Percentiles rank a stretch among this genome's conserved stretches.
Conservation (phyloP, 441 rosid genomes). For the Adansonia madagascariensis region DNA sequence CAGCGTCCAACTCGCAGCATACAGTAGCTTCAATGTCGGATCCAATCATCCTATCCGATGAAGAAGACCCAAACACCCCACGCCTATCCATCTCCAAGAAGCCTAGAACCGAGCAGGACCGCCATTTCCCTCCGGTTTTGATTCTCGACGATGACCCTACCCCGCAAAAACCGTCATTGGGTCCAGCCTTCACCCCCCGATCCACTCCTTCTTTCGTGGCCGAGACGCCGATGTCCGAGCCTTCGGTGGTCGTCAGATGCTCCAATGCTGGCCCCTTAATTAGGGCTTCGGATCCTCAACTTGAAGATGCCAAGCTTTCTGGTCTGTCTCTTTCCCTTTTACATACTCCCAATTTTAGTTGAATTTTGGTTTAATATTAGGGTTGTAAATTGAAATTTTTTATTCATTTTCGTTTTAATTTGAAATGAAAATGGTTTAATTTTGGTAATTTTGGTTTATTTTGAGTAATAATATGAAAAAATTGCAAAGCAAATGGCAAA, state of each 20-base stretch:
- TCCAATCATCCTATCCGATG: constrained; percentile 75
- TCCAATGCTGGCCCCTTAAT: constrained; percentile 30
- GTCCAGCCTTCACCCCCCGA: constrained; percentile 30
- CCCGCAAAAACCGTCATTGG: constrained; percentile 48
- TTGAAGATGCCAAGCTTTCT: constrained; percentile 33
- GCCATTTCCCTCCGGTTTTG: constrained; percentile 42
- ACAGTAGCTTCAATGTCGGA: constrained; percentile 38
- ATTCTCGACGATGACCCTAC: constrained; percentile 81
- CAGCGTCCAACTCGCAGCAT: constrained; percentile 3
- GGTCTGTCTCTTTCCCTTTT: constrained; percentile 40
- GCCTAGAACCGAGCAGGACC: constrained; percentile 40
- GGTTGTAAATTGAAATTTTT: neutral
- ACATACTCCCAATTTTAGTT: neutral
- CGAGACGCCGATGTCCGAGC: constrained; percentile 77
- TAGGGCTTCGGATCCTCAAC: constrained; percentile 39
- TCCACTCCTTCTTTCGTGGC: constrained; percentile 60
- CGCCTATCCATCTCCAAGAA: constrained; percentile 52
- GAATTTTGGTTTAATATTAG: constrained; percentile 11
- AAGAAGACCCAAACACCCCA: constrained; percentile 61
- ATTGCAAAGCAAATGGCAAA: constrained; percentile 1
- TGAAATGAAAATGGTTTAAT: neutral
- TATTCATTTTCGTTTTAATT: neutral
- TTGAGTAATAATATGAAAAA: neutral
- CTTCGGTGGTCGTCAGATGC: constrained; percentile 50
- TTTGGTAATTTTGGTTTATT: constrained; percentile 10